Evolutionary conservation across 2,329 filamentous ascomycete genomes (phyloP), one percentile per base, ranked within the genome.

Genomic region (Cladosporium sp.): DNA sequence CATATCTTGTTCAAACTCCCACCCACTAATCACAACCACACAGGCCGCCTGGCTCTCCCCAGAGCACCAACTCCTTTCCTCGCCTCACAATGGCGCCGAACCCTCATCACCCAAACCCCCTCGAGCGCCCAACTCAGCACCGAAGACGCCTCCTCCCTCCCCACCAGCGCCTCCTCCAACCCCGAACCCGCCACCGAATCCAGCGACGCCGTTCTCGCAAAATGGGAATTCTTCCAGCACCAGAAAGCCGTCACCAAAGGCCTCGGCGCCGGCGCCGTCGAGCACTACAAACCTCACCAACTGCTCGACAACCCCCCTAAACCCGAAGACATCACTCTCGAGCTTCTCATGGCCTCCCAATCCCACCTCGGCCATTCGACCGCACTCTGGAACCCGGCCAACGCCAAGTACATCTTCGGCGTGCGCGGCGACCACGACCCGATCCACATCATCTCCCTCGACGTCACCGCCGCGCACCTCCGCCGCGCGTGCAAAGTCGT

Each of bases 401-500:
- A 97, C 74, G 85, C 90, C 59, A 82, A 87, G 60, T 97, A 97
- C 74, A 97, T 98, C 68, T 91, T 88, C 68, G 93, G 93, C 62
- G 82, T 95, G 56, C 81, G 93, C 42, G 81, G 93, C 61, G 85
- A 95, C 56, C 92, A 96, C 73, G 55, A 57, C 32, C 63, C 64
- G 7, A 66, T 67, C 14, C 65, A 67, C 53, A 90, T 98, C 68
- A 95, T 98, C 70, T 87, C 86, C 9, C 83, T 97, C 3, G 93
- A 98, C 68, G 80, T 83, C 55, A 97, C 88, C 32, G 89, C 90
- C 11, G 86, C 90, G 13, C 86, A 97, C 71, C 80, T 98, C 52
- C 84, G 92, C n/a, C 84, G 93, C 46, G 91, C 93, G 4, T 89
- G 90, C n/a, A 87, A 91, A 62, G 84, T 98, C 3, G 89, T 97